These are phyloP conservation scores for Phytophthora pseudosyringae DNA, from an alignment of 352 stramenopile genomes.

Conservation along the genomic window DNA sequence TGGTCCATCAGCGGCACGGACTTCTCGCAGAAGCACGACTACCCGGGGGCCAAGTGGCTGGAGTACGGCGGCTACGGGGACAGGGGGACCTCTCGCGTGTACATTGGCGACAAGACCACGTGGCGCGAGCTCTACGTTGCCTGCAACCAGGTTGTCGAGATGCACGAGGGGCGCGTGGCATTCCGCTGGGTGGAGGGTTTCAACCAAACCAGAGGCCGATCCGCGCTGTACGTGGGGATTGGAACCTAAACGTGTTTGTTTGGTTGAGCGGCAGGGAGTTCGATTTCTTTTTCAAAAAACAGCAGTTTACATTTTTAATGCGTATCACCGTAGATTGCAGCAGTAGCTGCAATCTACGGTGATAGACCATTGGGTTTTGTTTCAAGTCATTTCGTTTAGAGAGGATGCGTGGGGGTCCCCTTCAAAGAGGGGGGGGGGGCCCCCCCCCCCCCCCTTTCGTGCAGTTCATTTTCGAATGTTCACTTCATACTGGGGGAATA, in stretches of 20 bases:
- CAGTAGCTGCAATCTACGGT: too few species aligned
- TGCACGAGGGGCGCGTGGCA: neutral
- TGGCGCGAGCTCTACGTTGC: neutral
- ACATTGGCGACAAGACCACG: neutral
- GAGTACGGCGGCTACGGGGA: neutral
- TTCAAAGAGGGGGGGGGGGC: too few species aligned
- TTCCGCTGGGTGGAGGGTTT: neutral
- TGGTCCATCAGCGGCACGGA: neutral
- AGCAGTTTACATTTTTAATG: too few species aligned
- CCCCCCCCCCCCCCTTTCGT: too few species aligned
- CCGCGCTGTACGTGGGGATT: neutral
- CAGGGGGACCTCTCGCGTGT: neutral
- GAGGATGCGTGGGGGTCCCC: too few species aligned
- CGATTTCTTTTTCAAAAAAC: too few species aligned
- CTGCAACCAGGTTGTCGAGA: neutral
- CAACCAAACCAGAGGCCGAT: neutral
- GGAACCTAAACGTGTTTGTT: neutral
- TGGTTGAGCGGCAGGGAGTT: too few species aligned
- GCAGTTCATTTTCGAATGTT: too few species aligned
- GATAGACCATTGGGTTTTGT: too few species aligned
- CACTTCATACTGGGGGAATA: too few species aligned
- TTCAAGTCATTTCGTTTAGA: too few species aligned
- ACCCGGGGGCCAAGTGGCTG: neutral
- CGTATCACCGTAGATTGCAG: too few species aligned
- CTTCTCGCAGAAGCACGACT: neutral